Percentiles rank a stretch among this genome's conserved stretches.
Conservation (phyloP, 495 filamentous ascomycete species). For the Podospora pseudopauciseta region DNA sequence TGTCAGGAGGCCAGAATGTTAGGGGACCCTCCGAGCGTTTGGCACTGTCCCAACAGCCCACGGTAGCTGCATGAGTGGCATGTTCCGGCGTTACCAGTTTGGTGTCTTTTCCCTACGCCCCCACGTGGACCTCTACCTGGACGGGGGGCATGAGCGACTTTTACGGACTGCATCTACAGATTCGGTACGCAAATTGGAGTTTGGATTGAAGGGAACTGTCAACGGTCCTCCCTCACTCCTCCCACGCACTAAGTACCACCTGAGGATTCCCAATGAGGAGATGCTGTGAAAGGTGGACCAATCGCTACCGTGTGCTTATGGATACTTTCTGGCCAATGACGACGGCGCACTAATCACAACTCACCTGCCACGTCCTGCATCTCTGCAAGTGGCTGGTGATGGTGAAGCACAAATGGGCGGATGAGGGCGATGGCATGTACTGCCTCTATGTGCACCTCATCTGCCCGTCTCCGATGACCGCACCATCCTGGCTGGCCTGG, state of each 20-base stretch:
- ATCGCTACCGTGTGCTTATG: background rate
- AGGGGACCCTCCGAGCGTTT: background rate
- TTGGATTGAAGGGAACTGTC: background rate
- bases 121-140: background rate
- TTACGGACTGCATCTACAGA: background rate
- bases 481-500: background rate
- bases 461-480: slow-evolving; percentile 4
- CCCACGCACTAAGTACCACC: background rate
- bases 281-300: background rate
- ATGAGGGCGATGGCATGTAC: slow-evolving; percentile 3
- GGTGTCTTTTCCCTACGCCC: background rate
- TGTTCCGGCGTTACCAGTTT: background rate
- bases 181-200: background rate
- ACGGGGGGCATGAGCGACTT: background rate
- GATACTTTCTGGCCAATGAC: background rate
- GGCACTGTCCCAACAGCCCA: slow-evolving; percentile 2
- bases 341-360: background rate
- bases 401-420: background rate
- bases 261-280: background rate
- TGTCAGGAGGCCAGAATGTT: background rate
- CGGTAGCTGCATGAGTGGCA: background rate
- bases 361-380: slow-evolving; percentile 5
- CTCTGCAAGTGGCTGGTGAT: slow-evolving; percentile 3
- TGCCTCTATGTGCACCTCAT: slow-evolving; percentile 1
- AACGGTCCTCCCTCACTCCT: background rate